Conservation (phyloP, 2,329 filamentous ascomycete genomes). For the Ophiosphaerella herpotricha region DNA sequence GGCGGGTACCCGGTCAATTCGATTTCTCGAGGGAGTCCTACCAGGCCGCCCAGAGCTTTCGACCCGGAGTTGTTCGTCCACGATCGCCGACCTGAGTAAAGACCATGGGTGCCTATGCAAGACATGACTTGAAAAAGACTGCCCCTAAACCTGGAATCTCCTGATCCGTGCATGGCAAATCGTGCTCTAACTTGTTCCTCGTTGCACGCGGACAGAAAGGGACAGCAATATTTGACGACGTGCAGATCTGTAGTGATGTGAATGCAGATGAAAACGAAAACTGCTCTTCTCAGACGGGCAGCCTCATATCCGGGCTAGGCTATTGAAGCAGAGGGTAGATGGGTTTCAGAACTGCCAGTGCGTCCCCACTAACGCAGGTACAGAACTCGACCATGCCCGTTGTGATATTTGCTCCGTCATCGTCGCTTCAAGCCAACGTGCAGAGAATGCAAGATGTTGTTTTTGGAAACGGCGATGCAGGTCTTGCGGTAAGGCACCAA, state of each 20-base stretch:
- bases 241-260: conserved; percentile 22
- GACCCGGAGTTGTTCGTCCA: conserved; percentile 7
- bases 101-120: conserved; percentile 13
- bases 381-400: conserved; percentile 35
- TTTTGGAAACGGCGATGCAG: conserved; percentile 37
- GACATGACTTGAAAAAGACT: conserved; percentile 19
- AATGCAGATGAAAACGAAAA: conserved; percentile 24
- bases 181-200: conserved; percentile 25
- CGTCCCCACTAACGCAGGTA: conserved; percentile 45
- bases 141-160: conserved; percentile 19
- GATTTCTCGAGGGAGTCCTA: conserved; percentile 14
- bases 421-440: conserved; percentile 22
- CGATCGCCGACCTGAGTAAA: conserved; percentile 12
- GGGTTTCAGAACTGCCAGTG: conserved; percentile 39
- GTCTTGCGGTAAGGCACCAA: conserved; percentile 29
- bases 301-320: conserved; percentile 29
- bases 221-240: conserved; percentile 12
- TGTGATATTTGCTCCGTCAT: conserved; percentile 37
- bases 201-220: conserved; percentile 19
- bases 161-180: conserved; percentile 8
- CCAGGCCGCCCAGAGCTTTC: not conserved
- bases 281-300: conserved; percentile 24
- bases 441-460: conserved; percentile 23
- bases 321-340: conserved; percentile 24
- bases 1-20: not conserved